Conservation (phyloP, 2,329 filamentous ascomycete species). For the Aspergillus sp. region DNA sequence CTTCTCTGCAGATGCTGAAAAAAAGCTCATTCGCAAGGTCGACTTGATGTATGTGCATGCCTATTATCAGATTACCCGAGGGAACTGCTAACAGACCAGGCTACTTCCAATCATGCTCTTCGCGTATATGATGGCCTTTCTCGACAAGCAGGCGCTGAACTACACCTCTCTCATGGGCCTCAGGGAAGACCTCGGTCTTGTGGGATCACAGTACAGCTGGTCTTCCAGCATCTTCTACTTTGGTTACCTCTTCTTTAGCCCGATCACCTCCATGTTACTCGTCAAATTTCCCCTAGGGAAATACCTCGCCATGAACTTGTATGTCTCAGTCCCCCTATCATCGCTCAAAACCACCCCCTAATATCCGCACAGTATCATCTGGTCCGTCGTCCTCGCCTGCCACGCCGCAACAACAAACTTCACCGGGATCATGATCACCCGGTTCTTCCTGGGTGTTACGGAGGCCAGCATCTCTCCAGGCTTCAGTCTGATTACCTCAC, state of each 20-base stretch:
- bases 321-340: not conserved
- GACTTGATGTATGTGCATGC: not conserved
- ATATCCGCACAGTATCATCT: slow-evolving; percentile 28
- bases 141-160: slow-evolving; percentile 19
- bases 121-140: slow-evolving; percentile 21
- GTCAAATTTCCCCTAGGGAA: slow-evolving; percentile 2
- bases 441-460: slow-evolving; percentile 50
- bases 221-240: slow-evolving; percentile 17
- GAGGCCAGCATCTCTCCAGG: slow-evolving; percentile 44
- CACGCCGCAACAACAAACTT: slow-evolving; percentile 46
- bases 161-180: slow-evolving; percentile 13
- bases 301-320: not conserved
- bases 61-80: too few species aligned
- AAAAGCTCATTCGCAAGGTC: not conserved
- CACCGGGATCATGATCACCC: slow-evolving; percentile 43
- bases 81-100: not conserved
- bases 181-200: slow-evolving; percentile 5
- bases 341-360: not conserved
- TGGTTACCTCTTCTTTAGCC: slow-evolving; percentile 15
- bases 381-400: slow-evolving; percentile 37
- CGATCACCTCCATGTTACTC: not conserved
- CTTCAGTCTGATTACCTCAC: slow-evolving; percentile 40
- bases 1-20: not conserved
- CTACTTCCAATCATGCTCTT: slow-evolving; percentile 18
- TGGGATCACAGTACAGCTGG: slow-evolving; percentile 13